These are phyloP conservation scores for Amanita muscaria DNA, from an alignment of 768 basidiomycete genomes.

Conservation along the genomic window DNA sequence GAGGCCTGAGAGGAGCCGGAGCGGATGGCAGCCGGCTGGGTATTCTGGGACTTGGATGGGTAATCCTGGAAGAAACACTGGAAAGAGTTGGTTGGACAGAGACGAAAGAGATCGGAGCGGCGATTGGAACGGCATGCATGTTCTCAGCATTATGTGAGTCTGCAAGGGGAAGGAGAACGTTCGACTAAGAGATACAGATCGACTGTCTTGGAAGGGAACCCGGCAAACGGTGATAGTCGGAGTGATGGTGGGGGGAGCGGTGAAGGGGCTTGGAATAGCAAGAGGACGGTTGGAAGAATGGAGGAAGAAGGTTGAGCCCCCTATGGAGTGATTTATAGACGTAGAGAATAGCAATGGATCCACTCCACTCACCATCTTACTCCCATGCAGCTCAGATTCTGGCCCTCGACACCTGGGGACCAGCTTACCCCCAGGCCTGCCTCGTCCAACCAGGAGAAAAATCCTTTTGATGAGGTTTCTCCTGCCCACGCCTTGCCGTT, in stretches of 20 bases:
- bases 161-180: not conserved
- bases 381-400: constrained; percentile 56
- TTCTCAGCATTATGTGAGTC: constrained; percentile 48
- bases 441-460: constrained; percentile 31
- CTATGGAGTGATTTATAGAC: constrained; percentile 13
- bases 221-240: constrained; percentile 46
- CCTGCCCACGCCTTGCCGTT: constrained; percentile 13
- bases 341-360: not conserved
- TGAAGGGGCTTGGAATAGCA: constrained; percentile 39
- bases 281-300: constrained; percentile 18
- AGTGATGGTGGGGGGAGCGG: constrained; percentile 42
- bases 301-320: constrained; percentile 8
- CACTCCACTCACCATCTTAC: constrained; percentile 11
- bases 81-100: constrained; percentile 27
- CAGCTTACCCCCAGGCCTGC: constrained; percentile 54
- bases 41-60: constrained; percentile 31
- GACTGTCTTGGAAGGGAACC: constrained; percentile 43
- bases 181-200: constrained; percentile 31
- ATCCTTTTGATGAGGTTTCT: constrained; percentile 51
- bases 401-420: constrained; percentile 45
- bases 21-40: constrained; percentile 44
- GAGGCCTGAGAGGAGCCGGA: constrained; percentile 60
- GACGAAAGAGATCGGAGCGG: constrained; percentile 50
- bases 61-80: constrained; percentile 35
- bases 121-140: constrained; percentile 49